A percentile compares a stretch with the other conserved stretches of the same genome.
phyloP scores from a whole-genome alignment of 441 rosid species.

The Erodium texanum region DNA sequence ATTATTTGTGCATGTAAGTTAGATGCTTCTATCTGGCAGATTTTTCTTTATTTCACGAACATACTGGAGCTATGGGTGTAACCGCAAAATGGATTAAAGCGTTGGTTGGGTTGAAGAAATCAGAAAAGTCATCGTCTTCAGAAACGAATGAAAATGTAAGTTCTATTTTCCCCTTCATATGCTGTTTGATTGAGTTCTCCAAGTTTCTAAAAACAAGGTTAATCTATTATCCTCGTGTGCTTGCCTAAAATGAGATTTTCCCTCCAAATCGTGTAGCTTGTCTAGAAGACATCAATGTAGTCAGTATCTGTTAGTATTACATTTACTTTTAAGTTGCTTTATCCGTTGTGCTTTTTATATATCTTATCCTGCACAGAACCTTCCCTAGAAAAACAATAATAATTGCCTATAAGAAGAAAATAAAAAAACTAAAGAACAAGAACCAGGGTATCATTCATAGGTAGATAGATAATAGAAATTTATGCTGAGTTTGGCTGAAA shows the following conservation, averaged over 20 bases:
- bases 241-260: not conserved
- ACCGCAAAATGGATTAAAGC: slow-evolving; percentile 93
- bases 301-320: too few species aligned
- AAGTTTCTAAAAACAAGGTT: not conserved
- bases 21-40: slow-evolving; percentile 26
- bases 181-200: not conserved
- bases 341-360: too few species aligned
- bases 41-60: slow-evolving; percentile 19
- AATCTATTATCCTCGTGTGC: not conserved
- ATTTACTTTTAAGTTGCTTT: too few species aligned
- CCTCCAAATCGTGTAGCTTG: not conserved
- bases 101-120: slow-evolving; percentile 68
- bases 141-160: slow-evolving; percentile 58
- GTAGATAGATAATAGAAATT: too few species aligned
- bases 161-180: slow-evolving; percentile 5
- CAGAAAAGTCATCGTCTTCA: slow-evolving; percentile 62
- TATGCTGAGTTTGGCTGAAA: too few species aligned
- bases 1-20: not conserved
- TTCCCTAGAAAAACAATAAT: too few species aligned
- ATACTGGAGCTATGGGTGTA: slow-evolving; percentile 56
- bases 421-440: too few species aligned
- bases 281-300: not conserved
- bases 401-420: too few species aligned
- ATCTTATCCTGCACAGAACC: too few species aligned
- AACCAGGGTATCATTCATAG: too few species aligned